Conservation (phyloP, 2,329 filamentous ascomycete genomes). For the Pseudocercospora fuligena region DNA sequence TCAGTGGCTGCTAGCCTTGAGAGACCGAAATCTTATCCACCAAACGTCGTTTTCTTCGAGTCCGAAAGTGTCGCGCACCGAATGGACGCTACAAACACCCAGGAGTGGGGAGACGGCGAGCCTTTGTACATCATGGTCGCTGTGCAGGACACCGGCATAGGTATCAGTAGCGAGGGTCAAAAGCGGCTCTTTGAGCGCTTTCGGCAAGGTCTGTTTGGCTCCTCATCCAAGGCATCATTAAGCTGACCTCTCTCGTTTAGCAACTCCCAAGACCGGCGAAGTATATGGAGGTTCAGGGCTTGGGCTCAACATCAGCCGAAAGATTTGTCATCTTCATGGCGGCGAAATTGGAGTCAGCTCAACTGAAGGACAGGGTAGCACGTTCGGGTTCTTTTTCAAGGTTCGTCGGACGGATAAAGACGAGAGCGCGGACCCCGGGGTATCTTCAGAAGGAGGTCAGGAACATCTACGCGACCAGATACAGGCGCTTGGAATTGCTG, state of each 20-base stretch:
- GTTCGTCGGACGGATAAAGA: slow-evolving; percentile 23
- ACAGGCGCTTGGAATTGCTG: slow-evolving; percentile 15
- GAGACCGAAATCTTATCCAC: slow-evolving; percentile 48
- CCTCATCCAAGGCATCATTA: neutral
- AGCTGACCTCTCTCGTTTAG: slow-evolving; percentile 8
- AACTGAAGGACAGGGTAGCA: slow-evolving; percentile 43
- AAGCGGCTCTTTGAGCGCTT: slow-evolving; percentile 51
- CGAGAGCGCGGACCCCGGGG: neutral
- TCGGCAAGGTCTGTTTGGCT: slow-evolving; percentile 33
- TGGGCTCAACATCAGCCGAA: slow-evolving; percentile 53
- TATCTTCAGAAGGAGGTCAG: slow-evolving; percentile 9
- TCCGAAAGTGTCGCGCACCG: slow-evolving; percentile 43
- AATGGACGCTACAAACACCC: slow-evolving; percentile 47
- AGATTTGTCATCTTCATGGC: slow-evolving; percentile 50
- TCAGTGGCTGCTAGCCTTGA: slow-evolving; percentile 35
- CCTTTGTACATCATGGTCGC: slow-evolving; percentile 51
- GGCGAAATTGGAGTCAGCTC: slow-evolving; percentile 53
- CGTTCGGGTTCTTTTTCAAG: slow-evolving; percentile 52
- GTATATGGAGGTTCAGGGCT: slow-evolving; percentile 52
- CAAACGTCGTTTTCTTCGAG: slow-evolving; percentile 51
- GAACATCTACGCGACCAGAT: slow-evolving; percentile 19
- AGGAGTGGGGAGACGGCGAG: slow-evolving; percentile 49
- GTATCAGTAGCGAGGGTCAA: slow-evolving; percentile 48
- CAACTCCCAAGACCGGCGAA: slow-evolving; percentile 39
- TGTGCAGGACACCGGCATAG: slow-evolving; percentile 50